Evolutionary conservation across 306 rosid species (phyloP).

Genomic region (Begonia peltatifolia): DNA sequence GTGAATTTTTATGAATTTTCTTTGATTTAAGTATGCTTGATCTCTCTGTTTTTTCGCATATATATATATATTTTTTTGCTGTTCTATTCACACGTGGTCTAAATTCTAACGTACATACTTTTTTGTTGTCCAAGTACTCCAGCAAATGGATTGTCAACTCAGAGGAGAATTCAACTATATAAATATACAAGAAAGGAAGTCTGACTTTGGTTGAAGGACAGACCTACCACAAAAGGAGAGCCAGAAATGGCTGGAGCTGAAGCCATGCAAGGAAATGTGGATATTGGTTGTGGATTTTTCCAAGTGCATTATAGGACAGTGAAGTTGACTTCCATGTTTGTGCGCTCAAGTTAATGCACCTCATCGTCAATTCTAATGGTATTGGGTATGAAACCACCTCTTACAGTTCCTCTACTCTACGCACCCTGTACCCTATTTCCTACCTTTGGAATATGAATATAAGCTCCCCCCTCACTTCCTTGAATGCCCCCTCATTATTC

Average conservation of each 20-base stretch:
- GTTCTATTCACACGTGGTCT: no score
- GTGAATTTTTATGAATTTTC: no score
- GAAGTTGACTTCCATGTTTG: conserved; percentile 13
- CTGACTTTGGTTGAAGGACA: background rate
- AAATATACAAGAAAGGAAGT: background rate
- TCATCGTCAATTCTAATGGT: conserved; percentile 8
- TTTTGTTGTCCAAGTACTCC: background rate
- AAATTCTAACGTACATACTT: no score
- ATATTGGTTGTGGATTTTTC: background rate
- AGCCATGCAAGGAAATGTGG: background rate
- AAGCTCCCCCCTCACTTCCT: background rate
- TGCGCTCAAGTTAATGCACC: conserved; percentile 16
- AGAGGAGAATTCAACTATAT: no score
- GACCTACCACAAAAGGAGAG: background rate
- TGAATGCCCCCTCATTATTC: background rate
- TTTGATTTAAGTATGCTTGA: no score
- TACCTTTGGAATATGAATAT: background rate
- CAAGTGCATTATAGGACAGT: background rate
- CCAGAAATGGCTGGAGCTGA: background rate
- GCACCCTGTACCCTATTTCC: background rate
- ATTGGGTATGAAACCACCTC: conserved; percentile 15
- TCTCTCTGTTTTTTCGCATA: no score
- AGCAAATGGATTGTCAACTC: background rate
- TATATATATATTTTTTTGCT: no score
- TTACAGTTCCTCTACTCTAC: background rate